Evolutionary conservation across 495 filamentous ascomycete species (phyloP).

Genomic region (Chlorociboria aeruginascens): DNA sequence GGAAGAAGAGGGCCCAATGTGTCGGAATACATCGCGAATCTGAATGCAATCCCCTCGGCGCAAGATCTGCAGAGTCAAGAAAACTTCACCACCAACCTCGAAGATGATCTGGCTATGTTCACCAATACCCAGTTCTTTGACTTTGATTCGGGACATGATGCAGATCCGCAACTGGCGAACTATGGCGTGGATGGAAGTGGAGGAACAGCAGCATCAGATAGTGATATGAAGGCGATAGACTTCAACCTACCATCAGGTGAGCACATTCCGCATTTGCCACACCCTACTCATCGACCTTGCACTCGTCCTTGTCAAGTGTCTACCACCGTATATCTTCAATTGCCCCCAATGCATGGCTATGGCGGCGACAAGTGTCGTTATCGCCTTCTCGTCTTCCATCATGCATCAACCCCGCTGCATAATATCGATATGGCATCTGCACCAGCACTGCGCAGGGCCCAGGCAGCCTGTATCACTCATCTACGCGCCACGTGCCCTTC

Average conservation of each 20-base stretch:
- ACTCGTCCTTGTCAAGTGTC: background rate
- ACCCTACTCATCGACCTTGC: background rate
- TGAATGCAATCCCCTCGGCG: slow-evolving; percentile 64
- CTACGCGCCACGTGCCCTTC: background rate
- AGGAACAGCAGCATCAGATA: slow-evolving; percentile 19
- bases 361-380: background rate
- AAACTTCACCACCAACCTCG: slow-evolving; percentile 50
- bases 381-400: background rate
- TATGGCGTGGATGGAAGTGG: slow-evolving; percentile 6
- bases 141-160: slow-evolving; percentile 52
- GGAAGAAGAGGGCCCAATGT: slow-evolving; percentile 66
- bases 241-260: slow-evolving; percentile 1
- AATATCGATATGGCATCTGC: background rate
- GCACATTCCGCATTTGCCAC: background rate
- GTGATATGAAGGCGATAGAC: slow-evolving; percentile 22
- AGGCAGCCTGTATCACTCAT: background rate
- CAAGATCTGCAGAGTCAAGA: slow-evolving; percentile 43
- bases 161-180: slow-evolving; percentile 15
- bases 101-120: slow-evolving; percentile 75
- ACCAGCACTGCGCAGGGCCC: background rate
- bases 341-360: too few relatives aligned
- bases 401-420: background rate
- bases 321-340: background rate
- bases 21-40: slow-evolving; percentile 74
- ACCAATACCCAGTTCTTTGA: slow-evolving; percentile 92